Conservation (phyloP, 108 stramenopile species). For the Mayamaea pseudoterrestris region DNA sequence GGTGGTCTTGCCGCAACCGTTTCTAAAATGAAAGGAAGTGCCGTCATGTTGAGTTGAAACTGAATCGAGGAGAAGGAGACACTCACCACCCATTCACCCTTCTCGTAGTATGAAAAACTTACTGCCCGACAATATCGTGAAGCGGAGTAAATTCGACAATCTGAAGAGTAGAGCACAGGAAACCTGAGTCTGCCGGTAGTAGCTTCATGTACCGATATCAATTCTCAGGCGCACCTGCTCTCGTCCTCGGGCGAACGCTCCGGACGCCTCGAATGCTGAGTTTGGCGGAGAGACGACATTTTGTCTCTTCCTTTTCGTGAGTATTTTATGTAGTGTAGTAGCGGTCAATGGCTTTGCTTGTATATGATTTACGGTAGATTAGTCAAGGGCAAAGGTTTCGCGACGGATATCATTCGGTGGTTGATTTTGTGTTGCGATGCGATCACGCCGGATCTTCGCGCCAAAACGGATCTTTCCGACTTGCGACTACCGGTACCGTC, state of each 20-base stretch:
- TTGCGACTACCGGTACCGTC: no score
- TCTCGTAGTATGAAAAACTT: no score
- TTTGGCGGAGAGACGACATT: conserved; percentile 93
- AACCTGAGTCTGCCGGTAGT: background rate
- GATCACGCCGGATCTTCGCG: no score
- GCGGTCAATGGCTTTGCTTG: no score
- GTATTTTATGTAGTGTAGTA: no score
- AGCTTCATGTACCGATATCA: background rate
- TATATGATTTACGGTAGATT: no score
- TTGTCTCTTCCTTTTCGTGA: conserved; percentile 1
- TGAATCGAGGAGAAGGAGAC: conserved; percentile 7
- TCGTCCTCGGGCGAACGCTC: conserved; percentile 93
- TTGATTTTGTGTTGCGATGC: no score
- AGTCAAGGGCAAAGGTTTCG: no score
- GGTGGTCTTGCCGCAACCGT: conserved; percentile 78
- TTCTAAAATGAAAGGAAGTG: background rate
- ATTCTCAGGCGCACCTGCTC: conserved; percentile 20
- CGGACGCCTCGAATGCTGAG: conserved; percentile 93
- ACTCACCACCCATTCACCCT: conserved; percentile 69
- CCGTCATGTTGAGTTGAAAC: background rate
- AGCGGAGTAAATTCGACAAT: conserved; percentile 94
- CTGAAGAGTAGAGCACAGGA: conserved; percentile 3
- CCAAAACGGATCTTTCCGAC: no score
- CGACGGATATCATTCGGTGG: no score
- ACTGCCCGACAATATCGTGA: conserved; percentile 98